A percentile compares a stretch with the other conserved stretches of the same genome.
Evolutionary conservation across 495 filamentous ascomycete genomes (phyloP).

Genomic region (Neurospora terricola): DNA sequence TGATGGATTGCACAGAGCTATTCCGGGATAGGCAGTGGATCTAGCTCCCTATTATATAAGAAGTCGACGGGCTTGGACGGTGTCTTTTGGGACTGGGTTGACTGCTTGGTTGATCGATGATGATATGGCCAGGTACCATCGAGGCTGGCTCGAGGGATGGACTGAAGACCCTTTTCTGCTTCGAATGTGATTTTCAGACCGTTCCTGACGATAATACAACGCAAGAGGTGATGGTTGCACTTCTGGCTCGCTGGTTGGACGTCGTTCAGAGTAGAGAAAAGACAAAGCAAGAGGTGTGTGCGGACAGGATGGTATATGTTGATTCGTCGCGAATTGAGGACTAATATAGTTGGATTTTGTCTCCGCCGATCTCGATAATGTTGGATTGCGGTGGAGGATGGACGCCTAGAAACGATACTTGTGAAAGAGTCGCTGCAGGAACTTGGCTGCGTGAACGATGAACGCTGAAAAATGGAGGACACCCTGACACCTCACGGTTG

Average conservation of each 20-base stretch:
- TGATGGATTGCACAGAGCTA: neutral
- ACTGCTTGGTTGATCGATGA: neutral
- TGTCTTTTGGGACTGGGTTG: neutral
- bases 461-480: neutral
- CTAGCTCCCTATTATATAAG: neutral
- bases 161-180: neutral
- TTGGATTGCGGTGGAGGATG: neutral
- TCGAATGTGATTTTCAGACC: neutral
- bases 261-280: neutral
- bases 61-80: neutral
- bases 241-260: neutral
- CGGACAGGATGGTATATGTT: neutral
- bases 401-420: neutral
- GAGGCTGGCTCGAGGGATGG: neutral
- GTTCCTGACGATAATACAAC: neutral
- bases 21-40: neutral
- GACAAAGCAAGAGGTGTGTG: neutral
- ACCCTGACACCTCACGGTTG: neutral
- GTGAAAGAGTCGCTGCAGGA: neutral
- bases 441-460: neutral
- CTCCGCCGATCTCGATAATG: neutral
- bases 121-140: neutral
- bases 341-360: neutral
- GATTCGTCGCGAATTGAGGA: neutral
- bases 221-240: neutral